phyloP scores from a whole-genome alignment of 306 rosid species.

The Ormosia emarginata region DNA sequence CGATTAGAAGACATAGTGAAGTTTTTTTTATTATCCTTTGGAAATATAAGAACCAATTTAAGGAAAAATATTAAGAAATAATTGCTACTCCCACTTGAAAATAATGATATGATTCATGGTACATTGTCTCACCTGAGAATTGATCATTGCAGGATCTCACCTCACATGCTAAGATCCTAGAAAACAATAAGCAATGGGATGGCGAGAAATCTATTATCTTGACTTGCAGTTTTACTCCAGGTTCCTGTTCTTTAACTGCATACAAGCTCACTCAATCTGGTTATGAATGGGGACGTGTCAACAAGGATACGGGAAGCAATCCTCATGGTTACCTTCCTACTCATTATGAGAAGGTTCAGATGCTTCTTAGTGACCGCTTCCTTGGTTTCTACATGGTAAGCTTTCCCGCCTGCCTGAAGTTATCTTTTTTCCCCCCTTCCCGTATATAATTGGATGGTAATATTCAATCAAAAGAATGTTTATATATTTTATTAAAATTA shows the following conservation, averaged over 20 bases:
- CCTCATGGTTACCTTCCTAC: slow-evolving; percentile 98
- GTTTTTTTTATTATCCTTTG: background rate
- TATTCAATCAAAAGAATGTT: background rate
- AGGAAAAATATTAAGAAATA: background rate
- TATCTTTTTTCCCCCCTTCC: background rate
- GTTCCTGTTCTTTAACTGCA: slow-evolving; percentile 95
- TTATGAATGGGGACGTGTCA: slow-evolving; percentile 97
- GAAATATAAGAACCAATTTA: background rate
- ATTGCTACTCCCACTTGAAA: background rate
- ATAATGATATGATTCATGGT: background rate
- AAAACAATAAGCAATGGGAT: slow-evolving; percentile 98
- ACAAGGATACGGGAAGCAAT: slow-evolving; percentile 94
- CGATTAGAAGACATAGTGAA: background rate
- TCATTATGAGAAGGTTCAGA: slow-evolving; percentile 98
- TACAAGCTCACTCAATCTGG: slow-evolving; percentile 96
- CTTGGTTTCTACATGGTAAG: slow-evolving; percentile 97
- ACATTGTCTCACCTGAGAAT: slow-evolving; percentile 5
- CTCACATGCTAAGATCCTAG: slow-evolving; percentile 85
- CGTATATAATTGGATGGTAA: background rate
- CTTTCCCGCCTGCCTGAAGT: background rate
- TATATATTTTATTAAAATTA: background rate
- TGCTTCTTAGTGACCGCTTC: slow-evolving; percentile 99
- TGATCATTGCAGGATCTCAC: slow-evolving; percentile 79
- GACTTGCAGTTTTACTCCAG: slow-evolving; percentile 99
- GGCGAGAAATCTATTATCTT: slow-evolving; percentile 91